These are phyloP conservation scores for Picea glauca DNA, from an alignment of 75 land plant species.

Conservation along the genomic window DNA sequence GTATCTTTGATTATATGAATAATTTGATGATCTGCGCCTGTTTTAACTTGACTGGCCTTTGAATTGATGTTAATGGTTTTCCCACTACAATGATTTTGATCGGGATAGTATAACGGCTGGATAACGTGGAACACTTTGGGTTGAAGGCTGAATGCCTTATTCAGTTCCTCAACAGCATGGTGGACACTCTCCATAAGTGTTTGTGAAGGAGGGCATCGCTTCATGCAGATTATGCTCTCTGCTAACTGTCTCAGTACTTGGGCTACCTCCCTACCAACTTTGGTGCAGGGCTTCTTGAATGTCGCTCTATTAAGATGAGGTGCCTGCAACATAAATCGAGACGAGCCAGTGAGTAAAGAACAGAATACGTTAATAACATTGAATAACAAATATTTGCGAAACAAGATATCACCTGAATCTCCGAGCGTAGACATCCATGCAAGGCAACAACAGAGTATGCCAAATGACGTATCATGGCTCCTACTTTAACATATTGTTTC, in stretches of 20 bases:
- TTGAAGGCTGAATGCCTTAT: not conserved
- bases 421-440: conserved; percentile 44
- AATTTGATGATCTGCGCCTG: not conserved
- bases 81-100: too few species aligned
- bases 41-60: not conserved
- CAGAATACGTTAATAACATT: not conserved
- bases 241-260: conserved; percentile 34
- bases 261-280: conserved; percentile 10
- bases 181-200: conserved; percentile 15
- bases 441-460: conserved; percentile 46
- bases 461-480: conserved; percentile 51
- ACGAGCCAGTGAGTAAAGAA: not conserved
- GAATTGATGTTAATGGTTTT: not conserved
- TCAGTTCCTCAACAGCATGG: conserved; percentile 14
- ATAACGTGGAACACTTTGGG: not conserved
- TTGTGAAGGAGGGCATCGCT: conserved; percentile 4
- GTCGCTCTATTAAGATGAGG: not conserved
- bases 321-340: not conserved
- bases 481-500: conserved; percentile 52
- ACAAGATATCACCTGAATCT: conserved; percentile 38
- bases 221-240: conserved; percentile 30
- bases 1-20: not conserved
- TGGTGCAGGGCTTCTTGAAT: conserved; percentile 28
- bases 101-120: not conserved
- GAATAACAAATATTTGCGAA: not conserved